Evolutionary conservation across 2,329 filamentous ascomycete genomes (phyloP).

Genomic region (Sarocladium brachiariae): DNA sequence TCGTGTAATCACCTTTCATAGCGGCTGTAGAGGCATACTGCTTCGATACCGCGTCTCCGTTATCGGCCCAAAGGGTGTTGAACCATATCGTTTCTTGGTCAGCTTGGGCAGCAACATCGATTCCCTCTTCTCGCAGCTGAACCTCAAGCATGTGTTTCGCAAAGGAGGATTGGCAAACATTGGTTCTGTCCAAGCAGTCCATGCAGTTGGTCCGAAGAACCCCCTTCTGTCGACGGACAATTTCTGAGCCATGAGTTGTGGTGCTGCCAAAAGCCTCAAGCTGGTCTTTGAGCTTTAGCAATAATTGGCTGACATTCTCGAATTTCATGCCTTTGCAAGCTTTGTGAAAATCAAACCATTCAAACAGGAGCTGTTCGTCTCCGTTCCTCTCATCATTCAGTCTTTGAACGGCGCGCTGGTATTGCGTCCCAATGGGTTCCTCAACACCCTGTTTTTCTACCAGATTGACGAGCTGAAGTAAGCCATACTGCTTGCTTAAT

Average conservation of each 20-base stretch:
- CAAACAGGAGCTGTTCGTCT: conserved; percentile 43
- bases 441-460: conserved; percentile 87
- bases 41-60: conserved; percentile 90
- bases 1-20: conserved; percentile 93
- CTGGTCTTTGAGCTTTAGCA: conserved; percentile 62
- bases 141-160: conserved; percentile 74
- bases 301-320: conserved; percentile 79
- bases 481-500: conserved; percentile 63
- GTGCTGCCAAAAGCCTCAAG: conserved; percentile 69
- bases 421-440: conserved; percentile 69
- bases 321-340: conserved; percentile 96
- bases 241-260: conserved; percentile 40
- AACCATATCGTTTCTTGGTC: conserved; percentile 88
- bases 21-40: conserved; percentile 95
- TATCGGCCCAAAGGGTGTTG: conserved; percentile 95
- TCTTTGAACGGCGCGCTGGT: conserved; percentile 58
- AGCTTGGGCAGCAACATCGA: conserved; percentile 65
- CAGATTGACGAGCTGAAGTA: conserved; percentile 71
- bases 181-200: conserved; percentile 95
- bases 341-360: conserved; percentile 97
- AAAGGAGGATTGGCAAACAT: conserved; percentile 90
- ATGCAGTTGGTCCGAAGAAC: conserved; percentile 95
- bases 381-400: conserved; percentile 48
- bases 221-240: conserved; percentile 55
- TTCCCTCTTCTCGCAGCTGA: conserved; percentile 70